phyloP scores from a whole-genome alignment of 257 asterid genomes.

The Rubia yunnanensis region DNA sequence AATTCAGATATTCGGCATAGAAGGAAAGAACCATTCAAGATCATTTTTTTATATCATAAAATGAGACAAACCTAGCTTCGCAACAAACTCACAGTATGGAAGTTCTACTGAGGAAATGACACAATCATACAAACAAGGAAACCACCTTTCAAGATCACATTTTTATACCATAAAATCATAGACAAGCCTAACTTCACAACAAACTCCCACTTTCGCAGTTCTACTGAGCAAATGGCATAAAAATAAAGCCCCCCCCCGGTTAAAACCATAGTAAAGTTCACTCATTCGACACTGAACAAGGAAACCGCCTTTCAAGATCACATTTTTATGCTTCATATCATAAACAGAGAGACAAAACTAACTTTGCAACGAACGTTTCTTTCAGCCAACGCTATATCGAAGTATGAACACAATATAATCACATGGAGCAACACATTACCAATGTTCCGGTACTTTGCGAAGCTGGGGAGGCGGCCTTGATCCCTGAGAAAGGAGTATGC shows the following conservation, averaged over 20 bases:
- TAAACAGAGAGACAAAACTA: background rate
- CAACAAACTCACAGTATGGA: background rate
- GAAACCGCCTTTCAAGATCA: background rate
- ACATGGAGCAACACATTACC: slow-evolving; percentile 33
- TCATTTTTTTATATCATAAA: background rate
- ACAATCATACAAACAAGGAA: background rate
- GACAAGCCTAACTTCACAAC: background rate
- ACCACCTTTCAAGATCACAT: background rate
- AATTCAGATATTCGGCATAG: background rate
- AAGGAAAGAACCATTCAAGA: background rate
- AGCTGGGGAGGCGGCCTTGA: slow-evolving; percentile 57
- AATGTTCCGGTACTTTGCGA: slow-evolving; percentile 58
- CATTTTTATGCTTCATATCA: background rate
- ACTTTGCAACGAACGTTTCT: background rate
- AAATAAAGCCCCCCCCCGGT: no score
- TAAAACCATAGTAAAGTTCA: no score
- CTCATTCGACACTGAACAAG: background rate
- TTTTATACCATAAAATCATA: background rate
- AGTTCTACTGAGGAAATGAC: no score
- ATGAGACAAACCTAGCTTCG: background rate
- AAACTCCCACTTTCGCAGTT: no score
- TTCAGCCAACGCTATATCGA: background rate
- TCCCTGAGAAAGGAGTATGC: slow-evolving; percentile 69
- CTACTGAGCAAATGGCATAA: no score
- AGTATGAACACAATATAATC: background rate